phyloP scores from a whole-genome alignment of 208 protist genomes.

The Borovskyia barvae region DNA sequence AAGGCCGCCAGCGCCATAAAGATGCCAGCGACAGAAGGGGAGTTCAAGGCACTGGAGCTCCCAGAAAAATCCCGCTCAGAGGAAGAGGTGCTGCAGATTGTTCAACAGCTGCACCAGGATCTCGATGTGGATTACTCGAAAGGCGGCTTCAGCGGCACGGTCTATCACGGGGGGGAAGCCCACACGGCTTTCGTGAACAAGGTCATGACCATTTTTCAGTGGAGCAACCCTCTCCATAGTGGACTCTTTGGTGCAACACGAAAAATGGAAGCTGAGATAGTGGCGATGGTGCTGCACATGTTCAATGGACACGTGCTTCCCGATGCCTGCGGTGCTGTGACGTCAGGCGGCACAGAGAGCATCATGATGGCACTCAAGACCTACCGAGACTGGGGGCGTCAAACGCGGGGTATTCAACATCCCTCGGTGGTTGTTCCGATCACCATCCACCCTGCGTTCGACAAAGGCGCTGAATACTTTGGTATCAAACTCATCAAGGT shows the following conservation, averaged over 20 bases:
- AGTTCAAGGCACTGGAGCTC: slow-evolving; percentile 67
- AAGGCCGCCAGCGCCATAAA: slow-evolving; percentile 37
- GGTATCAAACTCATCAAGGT: slow-evolving; percentile 94
- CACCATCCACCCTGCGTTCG: slow-evolving; percentile 97
- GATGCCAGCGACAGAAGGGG: slow-evolving; percentile 64
- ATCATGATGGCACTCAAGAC: slow-evolving; percentile 97
- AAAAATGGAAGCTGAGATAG: slow-evolving; percentile 98
- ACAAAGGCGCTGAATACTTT: slow-evolving; percentile 97
- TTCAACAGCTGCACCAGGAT: slow-evolving; percentile 48
- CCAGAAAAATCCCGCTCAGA: slow-evolving; percentile 48
- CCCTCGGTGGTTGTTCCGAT: slow-evolving; percentile 93
- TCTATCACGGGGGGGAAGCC: slow-evolving; percentile 91
- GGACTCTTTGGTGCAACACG: slow-evolving; percentile 95
- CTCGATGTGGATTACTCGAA: slow-evolving; percentile 72
- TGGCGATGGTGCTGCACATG: slow-evolving; percentile 95
- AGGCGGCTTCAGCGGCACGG: slow-evolving; percentile 86
- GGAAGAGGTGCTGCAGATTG: slow-evolving; percentile 61
- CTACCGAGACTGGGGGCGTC: slow-evolving; percentile 93
- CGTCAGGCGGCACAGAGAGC: slow-evolving; percentile 95
- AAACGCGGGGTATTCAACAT: slow-evolving; percentile 71
- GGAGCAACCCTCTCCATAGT: slow-evolving; percentile 96
- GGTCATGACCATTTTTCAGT: slow-evolving; percentile 90
- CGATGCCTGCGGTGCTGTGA: slow-evolving; percentile 94
- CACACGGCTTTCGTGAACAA: slow-evolving; percentile 88
- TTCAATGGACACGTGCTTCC: slow-evolving; percentile 88